Evolutionary conservation across 2,329 filamentous ascomycete species (phyloP).

Genomic region (Cryphonectria parasitica): DNA sequence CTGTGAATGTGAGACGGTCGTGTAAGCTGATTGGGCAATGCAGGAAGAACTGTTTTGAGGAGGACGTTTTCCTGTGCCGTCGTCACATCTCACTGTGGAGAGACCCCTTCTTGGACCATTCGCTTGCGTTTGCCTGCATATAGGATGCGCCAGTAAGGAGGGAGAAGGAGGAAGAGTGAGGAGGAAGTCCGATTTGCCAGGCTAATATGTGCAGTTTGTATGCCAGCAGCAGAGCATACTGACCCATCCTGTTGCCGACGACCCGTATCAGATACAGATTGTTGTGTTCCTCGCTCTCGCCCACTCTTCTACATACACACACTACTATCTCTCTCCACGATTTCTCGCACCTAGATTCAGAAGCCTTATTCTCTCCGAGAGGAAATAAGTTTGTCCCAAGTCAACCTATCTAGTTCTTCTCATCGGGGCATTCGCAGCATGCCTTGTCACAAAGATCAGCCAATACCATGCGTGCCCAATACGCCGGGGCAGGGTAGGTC

Average conservation of each 20-base stretch:
- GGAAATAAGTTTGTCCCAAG: not conserved
- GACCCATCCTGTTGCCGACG: not conserved
- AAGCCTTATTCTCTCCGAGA: too few species aligned
- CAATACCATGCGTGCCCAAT: constrained; percentile 12
- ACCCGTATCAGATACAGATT: not conserved
- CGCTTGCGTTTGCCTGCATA: not conserved
- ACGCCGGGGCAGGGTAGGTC: constrained; percentile 15
- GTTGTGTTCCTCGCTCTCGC: not conserved
- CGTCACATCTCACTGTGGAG: not conserved
- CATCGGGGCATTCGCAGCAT: not conserved
- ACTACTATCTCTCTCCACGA: not conserved
- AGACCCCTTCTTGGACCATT: not conserved
- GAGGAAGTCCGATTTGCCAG: not conserved
- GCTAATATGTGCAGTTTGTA: not conserved
- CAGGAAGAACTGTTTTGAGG: too few species aligned
- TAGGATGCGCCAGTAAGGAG: not conserved
- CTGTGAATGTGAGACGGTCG: not conserved
- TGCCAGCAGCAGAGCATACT: not conserved
- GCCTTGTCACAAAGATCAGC: constrained; percentile 7
- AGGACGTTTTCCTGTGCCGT: not conserved
- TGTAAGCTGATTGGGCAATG: constrained; percentile 26
- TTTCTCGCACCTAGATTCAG: not conserved
- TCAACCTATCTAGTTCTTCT: not conserved
- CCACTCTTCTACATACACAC: too few species aligned
- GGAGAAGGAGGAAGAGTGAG: not conserved